Evolutionary conservation across 2,329 filamentous ascomycete species (phyloP), one percentile per base, ranked within the genome.

Genomic region (Scorias spongiosa): DNA sequence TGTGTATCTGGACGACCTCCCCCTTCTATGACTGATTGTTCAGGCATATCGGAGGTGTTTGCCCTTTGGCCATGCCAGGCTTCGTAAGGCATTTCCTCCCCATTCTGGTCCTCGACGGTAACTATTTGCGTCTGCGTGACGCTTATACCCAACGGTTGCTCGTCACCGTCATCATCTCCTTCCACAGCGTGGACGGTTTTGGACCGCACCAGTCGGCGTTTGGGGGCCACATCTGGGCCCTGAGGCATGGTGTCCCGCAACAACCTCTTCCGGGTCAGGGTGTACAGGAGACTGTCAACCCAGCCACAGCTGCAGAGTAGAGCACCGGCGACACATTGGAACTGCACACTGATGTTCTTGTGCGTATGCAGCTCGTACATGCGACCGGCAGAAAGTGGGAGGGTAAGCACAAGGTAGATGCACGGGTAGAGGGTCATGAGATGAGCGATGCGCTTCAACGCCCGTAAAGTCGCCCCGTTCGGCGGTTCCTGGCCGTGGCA

Each of bases 351-450:
- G 72, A 83, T 80, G 15, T 70, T 70, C 9, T 36, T 36, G 15
- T 36, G 32, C 12, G 11, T 36, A 15, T 15, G 32, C 11, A 36
- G 32, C 32, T 36, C 32, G 12, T 72, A 71, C 54, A 83, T 77
- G 46, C 80, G 73, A 11, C 78, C 76, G 0, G 74, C 67, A 4
- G 78, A 78, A 1, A 84, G 66, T 0, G 80, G 80, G 0, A 78
- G 67, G 0, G 80, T 84, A 55, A 80, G 80, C n/a, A 80, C 52
- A 6, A 81, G 69, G 56, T 84, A 84, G 49, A 83, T 78, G 50
- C 80, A 54, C 0, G 80, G 80, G 47, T 84, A 84, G 7, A 81
- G 66, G 28, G 81, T 64, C 71, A 75, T 75, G 48, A 82, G 76
- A 8, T 74, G 65, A 5, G 69, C 62, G 38, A 70, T 66, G n/a